phyloP scores from a whole-genome alignment of 75 land plant species.

The Azolla pinnata region DNA sequence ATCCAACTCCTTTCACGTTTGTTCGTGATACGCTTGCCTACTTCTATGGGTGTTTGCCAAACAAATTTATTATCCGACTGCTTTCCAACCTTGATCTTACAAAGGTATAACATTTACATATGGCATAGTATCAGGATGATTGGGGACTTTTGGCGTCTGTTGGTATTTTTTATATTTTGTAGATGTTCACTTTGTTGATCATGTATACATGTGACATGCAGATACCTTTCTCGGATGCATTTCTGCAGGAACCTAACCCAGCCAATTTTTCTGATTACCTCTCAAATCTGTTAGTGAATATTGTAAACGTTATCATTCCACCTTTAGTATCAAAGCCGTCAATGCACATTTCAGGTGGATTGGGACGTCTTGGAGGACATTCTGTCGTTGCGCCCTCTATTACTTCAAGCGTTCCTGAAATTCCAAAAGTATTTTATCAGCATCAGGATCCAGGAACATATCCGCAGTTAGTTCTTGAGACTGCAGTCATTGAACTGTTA shows the following conservation, averaged over 20 bases:
- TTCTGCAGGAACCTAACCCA: constrained; percentile 57
- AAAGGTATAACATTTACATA: constrained; percentile 42
- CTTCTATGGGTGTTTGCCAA: constrained; percentile 90
- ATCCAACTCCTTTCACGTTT: constrained; percentile 86
- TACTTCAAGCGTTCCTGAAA: constrained; percentile 46
- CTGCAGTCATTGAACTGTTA: constrained; percentile 89
- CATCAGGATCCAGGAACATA: constrained; percentile 95
- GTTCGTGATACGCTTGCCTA: constrained; percentile 97
- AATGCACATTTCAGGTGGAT: constrained; percentile 39
- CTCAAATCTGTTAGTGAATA: constrained; percentile 60
- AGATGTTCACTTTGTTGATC: not conserved
- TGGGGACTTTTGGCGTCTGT: not conserved
- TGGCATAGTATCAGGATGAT: too few relatives aligned
- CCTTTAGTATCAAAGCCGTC: constrained; percentile 44
- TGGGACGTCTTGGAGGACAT: constrained; percentile 30
- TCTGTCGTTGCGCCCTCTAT: constrained; percentile 32
- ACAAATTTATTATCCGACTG: constrained; percentile 73
- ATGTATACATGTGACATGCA: constrained; percentile 22
- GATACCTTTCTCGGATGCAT: constrained; percentile 93
- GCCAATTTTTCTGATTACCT: constrained; percentile 62
- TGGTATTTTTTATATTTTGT: not conserved
- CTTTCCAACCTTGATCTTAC: constrained; percentile 60
- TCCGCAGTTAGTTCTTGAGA: constrained; percentile 84
- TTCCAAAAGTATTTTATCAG: constrained; percentile 80
- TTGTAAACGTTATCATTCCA: constrained; percentile 86